Percentiles rank a stretch among this genome's conserved stretches.
phyloP scores from a whole-genome alignment of 805 yeast species.

The Soucietia sequanensis region DNA sequence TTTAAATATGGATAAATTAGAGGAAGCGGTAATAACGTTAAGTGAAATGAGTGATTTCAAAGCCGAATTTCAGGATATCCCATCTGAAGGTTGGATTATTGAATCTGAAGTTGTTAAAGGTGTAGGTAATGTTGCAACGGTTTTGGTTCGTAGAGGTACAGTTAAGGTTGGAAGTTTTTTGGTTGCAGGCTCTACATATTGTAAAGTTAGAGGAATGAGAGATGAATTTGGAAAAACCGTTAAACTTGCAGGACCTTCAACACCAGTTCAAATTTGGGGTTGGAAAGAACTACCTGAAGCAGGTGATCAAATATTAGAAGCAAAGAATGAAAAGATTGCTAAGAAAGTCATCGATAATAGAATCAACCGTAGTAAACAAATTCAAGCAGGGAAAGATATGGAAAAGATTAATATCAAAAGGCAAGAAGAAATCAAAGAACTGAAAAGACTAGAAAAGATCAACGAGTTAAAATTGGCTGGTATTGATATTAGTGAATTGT shows the following conservation, averaged over 20 bases:
- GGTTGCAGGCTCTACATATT: constrained; percentile 84
- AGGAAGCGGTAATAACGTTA: constrained; percentile 82
- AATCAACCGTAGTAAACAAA: constrained; percentile 47
- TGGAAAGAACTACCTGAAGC: constrained; percentile 94
- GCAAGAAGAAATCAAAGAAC: constrained; percentile 50
- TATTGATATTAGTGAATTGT: constrained; percentile 48
- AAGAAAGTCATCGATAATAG: constrained; percentile 73
- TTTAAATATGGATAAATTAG: constrained; percentile 81
- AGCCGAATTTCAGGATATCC: constrained; percentile 51
- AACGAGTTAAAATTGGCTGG: constrained; percentile 64
- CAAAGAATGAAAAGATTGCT: constrained; percentile 69
- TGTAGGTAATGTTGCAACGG: constrained; percentile 82
- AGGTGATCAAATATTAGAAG: constrained; percentile 81
- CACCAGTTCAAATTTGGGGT: constrained; percentile 88
- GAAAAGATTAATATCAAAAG: constrained; percentile 70
- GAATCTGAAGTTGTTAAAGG: constrained; percentile 84
- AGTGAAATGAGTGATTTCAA: constrained; percentile 81
- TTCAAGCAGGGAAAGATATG: constrained; percentile 62
- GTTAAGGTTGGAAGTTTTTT: constrained; percentile 67
- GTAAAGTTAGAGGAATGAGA: constrained; percentile 75
- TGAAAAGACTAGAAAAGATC: constrained; percentile 50
- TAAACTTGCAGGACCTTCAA: constrained; percentile 75
- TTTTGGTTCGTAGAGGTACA: constrained; percentile 77
- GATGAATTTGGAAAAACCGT: constrained; percentile 69
- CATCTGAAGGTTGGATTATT: constrained; percentile 82